phyloP scores from a whole-genome alignment of 108 stramenopile species.

The Fragilariopsis cylindrus region DNA sequence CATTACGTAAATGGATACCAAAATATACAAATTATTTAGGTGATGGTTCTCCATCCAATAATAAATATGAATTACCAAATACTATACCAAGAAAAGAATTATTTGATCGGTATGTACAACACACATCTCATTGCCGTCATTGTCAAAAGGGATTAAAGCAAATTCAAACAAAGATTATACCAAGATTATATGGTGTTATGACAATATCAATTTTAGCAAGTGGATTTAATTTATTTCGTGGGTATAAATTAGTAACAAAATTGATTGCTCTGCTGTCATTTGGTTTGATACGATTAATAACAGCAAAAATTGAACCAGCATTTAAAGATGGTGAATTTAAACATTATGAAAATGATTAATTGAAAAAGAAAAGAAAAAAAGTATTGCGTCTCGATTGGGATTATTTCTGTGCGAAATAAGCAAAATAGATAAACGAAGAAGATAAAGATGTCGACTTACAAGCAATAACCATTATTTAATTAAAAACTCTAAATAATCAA shows the following conservation, averaged over 20 bases:
- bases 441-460: too few relatives aligned
- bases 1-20: constrained; percentile 31
- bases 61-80: constrained; percentile 9
- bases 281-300: neutral
- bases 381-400: too few relatives aligned
- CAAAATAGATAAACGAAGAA: too few relatives aligned
- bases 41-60: neutral
- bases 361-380: neutral
- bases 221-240: neutral
- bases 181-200: neutral
- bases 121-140: constrained; percentile 33
- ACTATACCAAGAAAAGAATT: constrained; percentile 7
- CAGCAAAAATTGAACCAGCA: constrained; percentile 6
- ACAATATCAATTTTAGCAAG: constrained; percentile 15
- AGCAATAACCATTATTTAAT: too few relatives aligned
- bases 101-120: constrained; percentile 36
- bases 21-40: constrained; percentile 23
- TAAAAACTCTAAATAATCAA: too few relatives aligned
- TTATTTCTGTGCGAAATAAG: too few relatives aligned
- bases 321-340: constrained; percentile 27
- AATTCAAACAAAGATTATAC: constrained; percentile 4
- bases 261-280: constrained; percentile 2
- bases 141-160: constrained; percentile 23
- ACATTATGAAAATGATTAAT: constrained; percentile 39
- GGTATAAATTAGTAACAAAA: neutral